A percentile compares a stretch with the other conserved stretches of the same genome.
Conservation (phyloP, 179 eudicot species). For the Drosera spatulata region DNA sequence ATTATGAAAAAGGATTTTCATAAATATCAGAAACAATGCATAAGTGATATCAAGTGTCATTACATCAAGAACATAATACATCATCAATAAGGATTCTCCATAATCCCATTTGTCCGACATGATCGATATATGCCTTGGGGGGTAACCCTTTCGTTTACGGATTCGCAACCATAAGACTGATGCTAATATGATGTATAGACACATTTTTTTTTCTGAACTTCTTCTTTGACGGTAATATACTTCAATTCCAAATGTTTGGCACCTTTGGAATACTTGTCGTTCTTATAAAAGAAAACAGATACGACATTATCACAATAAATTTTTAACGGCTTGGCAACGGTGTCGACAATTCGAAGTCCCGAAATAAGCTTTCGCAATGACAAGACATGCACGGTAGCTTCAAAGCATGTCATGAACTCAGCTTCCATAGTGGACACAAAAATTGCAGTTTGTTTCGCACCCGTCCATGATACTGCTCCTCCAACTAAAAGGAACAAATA, state of each 20-base stretch:
- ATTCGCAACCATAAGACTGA: no score
- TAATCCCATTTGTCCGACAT: neutral
- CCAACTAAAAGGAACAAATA: neutral
- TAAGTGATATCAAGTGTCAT: no score
- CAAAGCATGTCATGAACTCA: neutral
- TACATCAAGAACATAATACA: no score
- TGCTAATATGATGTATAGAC: no score
- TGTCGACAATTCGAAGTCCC: no score
- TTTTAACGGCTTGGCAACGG: no score
- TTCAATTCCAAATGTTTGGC: neutral
- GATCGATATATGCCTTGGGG: neutral
- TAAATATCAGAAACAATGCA: no score
- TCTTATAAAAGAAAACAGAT: neutral
- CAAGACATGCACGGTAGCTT: neutral
- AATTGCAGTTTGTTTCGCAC: neutral
- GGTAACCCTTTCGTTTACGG: neutral
- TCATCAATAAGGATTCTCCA: neutral
- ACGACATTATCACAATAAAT: neutral
- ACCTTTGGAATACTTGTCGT: conserved; percentile 4
- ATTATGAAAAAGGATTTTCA: no score
- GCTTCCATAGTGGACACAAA: neutral
- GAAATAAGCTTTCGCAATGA: neutral
- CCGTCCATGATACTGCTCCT: conserved; percentile 1
- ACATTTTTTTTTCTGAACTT: no score
- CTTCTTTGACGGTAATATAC: no score